phyloP scores from a whole-genome alignment of 2,329 filamentous ascomycete genomes.

The Aspergillus flavus region DNA sequence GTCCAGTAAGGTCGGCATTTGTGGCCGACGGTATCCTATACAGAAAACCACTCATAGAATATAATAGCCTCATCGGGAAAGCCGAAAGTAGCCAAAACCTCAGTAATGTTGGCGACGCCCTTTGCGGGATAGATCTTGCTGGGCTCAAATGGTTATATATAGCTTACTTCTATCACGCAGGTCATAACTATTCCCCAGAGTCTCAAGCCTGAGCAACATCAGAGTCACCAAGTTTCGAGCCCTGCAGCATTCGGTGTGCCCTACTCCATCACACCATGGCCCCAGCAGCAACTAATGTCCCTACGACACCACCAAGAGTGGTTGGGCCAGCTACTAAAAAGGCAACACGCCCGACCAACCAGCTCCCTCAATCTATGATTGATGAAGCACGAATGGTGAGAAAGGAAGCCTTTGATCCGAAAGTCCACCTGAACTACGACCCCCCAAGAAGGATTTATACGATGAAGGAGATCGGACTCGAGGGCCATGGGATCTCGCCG shows the following conservation, averaged over 20 bases:
- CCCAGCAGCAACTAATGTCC: neutral
- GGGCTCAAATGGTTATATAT: neutral
- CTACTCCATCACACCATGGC: neutral
- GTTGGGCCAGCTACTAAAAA: slow-evolving; percentile 17
- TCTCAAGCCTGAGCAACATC: neutral
- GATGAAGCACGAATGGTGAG: slow-evolving; percentile 2
- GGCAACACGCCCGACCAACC: slow-evolving; percentile 20
- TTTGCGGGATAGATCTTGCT: neutral
- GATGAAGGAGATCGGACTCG: slow-evolving; percentile 57
- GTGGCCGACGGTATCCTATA: neutral
- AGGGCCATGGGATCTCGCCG: slow-evolving; percentile 60
- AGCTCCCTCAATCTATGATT: slow-evolving; percentile 17
- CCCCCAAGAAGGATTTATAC: slow-evolving; percentile 53
- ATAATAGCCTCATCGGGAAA: neutral
- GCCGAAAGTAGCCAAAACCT: neutral
- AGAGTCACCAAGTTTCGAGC: neutral
- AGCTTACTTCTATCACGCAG: neutral
- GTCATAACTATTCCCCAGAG: neutral
- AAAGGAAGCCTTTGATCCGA: slow-evolving; percentile 50
- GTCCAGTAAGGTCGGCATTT: neutral
- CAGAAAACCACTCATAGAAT: neutral
- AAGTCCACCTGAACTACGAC: slow-evolving; percentile 57
- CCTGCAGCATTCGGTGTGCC: neutral
- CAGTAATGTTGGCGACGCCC: neutral
- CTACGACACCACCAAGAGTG: neutral